Conservation (phyloP, 148 eudicot species). For the Amaranthus palmeri region DNA sequence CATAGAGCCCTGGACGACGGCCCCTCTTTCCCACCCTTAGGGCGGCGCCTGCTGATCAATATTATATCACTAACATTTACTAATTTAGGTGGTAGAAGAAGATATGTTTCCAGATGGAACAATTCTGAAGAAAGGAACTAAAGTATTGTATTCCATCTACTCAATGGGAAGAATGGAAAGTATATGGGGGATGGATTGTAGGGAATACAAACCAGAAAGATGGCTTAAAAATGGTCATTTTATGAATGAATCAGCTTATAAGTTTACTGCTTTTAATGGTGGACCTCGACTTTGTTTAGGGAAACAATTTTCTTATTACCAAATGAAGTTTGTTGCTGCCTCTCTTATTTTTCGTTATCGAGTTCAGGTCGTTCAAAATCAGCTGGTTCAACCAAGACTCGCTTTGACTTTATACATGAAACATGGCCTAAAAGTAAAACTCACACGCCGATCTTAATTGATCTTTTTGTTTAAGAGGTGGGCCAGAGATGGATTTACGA, state of each 20-base stretch:
- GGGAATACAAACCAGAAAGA: conserved; percentile 80
- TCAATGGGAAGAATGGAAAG: conserved; percentile 95
- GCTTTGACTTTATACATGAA: conserved; percentile 97
- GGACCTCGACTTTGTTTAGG: conserved; percentile 95
- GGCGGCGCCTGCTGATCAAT: no score
- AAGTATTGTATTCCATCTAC: conserved; percentile 82
- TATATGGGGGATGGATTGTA: conserved; percentile 92
- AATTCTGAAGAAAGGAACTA: conserved; percentile 71
- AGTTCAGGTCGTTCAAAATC: conserved; percentile 54
- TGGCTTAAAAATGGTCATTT: conserved; percentile 83
- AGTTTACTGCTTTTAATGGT: conserved; percentile 87
- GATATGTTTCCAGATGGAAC: conserved; percentile 95
- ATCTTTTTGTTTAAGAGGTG: no score
- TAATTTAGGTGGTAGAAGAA: conserved; percentile 64
- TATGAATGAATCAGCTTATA: conserved; percentile 91
- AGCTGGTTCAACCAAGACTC: conserved; percentile 72
- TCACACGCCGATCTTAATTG: conserved; percentile 2
- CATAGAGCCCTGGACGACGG: no score
- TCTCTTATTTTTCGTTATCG: conserved; percentile 63
- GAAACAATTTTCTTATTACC: conserved; percentile 92
- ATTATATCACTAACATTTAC: neutral
- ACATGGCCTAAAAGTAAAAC: conserved; percentile 69
- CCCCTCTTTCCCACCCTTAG: no score
- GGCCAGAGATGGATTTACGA: no score
- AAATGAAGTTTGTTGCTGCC: conserved; percentile 90